These are phyloP conservation scores for Saksenaea vasiformis DNA, from an alignment of 371 early-diverging fungal genomes.

Conservation along the genomic window DNA sequence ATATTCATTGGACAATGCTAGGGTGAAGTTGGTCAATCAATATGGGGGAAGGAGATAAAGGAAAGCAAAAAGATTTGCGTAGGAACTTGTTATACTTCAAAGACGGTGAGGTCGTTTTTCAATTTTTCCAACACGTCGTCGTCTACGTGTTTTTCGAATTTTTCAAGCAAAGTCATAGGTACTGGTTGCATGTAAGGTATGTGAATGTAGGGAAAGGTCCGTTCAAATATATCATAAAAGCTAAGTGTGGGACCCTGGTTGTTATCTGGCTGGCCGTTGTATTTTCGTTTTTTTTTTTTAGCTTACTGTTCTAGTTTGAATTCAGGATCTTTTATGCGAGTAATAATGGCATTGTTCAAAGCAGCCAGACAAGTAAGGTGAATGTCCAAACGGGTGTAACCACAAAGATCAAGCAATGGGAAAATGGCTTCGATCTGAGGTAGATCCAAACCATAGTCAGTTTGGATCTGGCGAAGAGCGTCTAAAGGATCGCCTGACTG, in stretches of 20 bases:
- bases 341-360: constrained; percentile 45
- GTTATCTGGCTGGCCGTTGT: no score
- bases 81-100: constrained; percentile 29
- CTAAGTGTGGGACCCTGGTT: constrained; percentile 21
- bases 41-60: neutral
- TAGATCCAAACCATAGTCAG: constrained; percentile 43
- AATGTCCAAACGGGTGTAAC: constrained; percentile 53
- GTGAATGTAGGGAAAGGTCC: constrained; percentile 57
- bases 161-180: constrained; percentile 62
- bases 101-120: constrained; percentile 46
- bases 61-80: no score
- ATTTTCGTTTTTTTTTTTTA: neutral
- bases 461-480: constrained; percentile 41
- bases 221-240: constrained; percentile 48
- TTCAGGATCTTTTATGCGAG: constrained; percentile 33
- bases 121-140: constrained; percentile 54
- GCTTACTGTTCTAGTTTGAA: constrained; percentile 53
- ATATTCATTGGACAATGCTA: constrained; percentile 43
- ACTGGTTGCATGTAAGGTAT: constrained; percentile 61
- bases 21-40: neutral
- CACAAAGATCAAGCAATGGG: constrained; percentile 62
- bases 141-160: constrained; percentile 52
- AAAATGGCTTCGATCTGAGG: constrained; percentile 60
- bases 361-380: constrained; percentile 61
- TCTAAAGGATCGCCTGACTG: constrained; percentile 42